Evolutionary conservation across 2,329 filamentous ascomycete genomes (phyloP), one percentile per base, ranked within the genome.

Genomic region (Fusarium veterinarium): DNA sequence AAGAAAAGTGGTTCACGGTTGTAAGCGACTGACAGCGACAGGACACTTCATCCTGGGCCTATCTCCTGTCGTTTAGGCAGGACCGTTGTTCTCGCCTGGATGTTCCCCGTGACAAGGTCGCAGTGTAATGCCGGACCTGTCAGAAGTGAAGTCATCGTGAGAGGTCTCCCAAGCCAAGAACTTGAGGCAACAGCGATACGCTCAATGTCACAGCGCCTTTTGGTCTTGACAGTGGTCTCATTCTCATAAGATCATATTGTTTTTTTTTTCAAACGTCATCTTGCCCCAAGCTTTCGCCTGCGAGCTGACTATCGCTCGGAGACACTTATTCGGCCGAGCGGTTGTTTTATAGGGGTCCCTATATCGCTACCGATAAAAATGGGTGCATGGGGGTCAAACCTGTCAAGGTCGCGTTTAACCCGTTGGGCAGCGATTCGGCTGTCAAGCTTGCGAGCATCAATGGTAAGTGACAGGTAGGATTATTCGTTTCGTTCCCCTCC

Each of bases 101-200:
- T 56, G 28, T 61, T 65, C 52, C 62, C 57, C 52, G 35, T 64
- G 60, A 46, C 35, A 35, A 41, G 58, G 62, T 67, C 41, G 56
- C 40, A 65, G 20, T 31, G 38, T 42, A 55, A 25, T 62, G 52
- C 56, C n/a, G 64, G 42, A 19, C 64, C 64, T 53, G 64, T 58
- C 60, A 59, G 60, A 60, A 60, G 63, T 76, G 75, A 76, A 77
- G 75, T 76, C 71, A 76, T 77, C 73, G 71, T 74, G 71, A 67
- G 62, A 69, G 53, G 58, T 42, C 45, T 61, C 53, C 41, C 64
- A 37, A 61, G 56, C 35, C 48, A 62, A 56, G 37, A 62, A 41
- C 52, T 44, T 45, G 23, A 57, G 25, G 59, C 51, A 42, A 46
- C 51, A 37, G 60, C 64, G 60, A 76, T 60, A 74, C 64, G 61